These are phyloP conservation scores for Pleurotus citrinopileatus DNA, from an alignment of 768 basidiomycete genomes.

Conservation along the genomic window DNA sequence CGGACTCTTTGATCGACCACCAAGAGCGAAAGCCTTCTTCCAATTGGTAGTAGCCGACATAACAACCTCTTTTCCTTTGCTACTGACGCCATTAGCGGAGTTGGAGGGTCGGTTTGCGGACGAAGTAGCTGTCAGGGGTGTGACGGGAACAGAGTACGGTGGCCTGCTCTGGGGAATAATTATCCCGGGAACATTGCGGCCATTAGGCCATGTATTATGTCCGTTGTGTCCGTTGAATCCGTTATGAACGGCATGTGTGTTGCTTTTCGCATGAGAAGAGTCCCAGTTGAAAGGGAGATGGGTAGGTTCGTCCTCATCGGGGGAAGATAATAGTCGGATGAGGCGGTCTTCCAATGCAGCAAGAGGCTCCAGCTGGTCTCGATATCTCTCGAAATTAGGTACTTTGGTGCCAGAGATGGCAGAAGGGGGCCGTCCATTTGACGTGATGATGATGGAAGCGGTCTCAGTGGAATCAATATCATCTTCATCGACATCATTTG, in stretches of 20 bases:
- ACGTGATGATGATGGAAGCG: slow-evolving; percentile 48
- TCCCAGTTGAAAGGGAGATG: slow-evolving; percentile 46
- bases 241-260: slow-evolving; percentile 20
- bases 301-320: slow-evolving; percentile 70
- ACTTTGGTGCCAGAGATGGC: slow-evolving; percentile 49
- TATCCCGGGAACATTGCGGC: slow-evolving; percentile 50
- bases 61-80: slow-evolving; percentile 49
- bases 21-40: slow-evolving; percentile 66
- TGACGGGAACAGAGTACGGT: slow-evolving; percentile 26
- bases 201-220: slow-evolving; percentile 24
- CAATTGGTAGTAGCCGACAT: slow-evolving; percentile 64
- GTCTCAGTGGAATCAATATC: slow-evolving; percentile 49
- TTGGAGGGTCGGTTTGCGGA: slow-evolving; percentile 21
- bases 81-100: slow-evolving; percentile 31
- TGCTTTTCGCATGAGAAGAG: slow-evolving; percentile 22
- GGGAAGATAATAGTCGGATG: slow-evolving; percentile 62
- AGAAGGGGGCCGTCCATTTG: slow-evolving; percentile 48
- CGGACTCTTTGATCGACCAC: slow-evolving; percentile 59
- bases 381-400: slow-evolving; percentile 60
- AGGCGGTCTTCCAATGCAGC: slow-evolving; percentile 67
- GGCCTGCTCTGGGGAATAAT: slow-evolving; percentile 37
- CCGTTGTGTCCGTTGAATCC: slow-evolving; percentile 15
- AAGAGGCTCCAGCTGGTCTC: slow-evolving; percentile 63
- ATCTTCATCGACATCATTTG: slow-evolving; percentile 58
- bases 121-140: slow-evolving; percentile 25